phyloP scores from a whole-genome alignment of 805 yeast species.

The Teunomyces kruisii region DNA sequence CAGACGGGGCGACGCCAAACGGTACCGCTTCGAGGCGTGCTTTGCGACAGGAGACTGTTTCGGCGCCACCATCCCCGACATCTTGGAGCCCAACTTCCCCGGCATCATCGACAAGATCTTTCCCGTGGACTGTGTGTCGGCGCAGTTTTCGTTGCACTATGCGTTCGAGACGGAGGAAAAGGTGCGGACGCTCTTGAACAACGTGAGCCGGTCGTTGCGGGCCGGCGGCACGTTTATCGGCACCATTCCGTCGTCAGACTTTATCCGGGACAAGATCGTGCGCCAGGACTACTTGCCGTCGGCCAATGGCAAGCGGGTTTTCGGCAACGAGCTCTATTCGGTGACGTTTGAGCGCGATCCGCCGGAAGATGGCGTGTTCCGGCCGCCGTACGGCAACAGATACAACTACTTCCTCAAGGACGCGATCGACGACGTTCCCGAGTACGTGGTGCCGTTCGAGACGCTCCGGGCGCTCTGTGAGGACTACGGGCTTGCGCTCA shows the following conservation, averaged over 20 bases:
- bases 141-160: conserved; percentile 93
- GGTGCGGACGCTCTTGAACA: conserved; percentile 68
- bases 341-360: conserved; percentile 80
- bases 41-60: conserved; percentile 94
- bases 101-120: conserved; percentile 60
- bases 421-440: conserved; percentile 96
- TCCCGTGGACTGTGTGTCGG: conserved; percentile 85
- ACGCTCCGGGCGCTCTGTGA: conserved; percentile 78
- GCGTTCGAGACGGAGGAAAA: conserved; percentile 86
- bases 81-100: conserved; percentile 60
- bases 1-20: conserved; percentile 35
- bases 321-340: conserved; percentile 84
- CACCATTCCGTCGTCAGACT: conserved; percentile 90
- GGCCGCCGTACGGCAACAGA: conserved; percentile 77
- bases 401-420: conserved; percentile 82
- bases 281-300: conserved; percentile 43
- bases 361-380: conserved; percentile 71
- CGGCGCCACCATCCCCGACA: conserved; percentile 63
- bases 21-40: conserved; percentile 70
- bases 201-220: conserved; percentile 71
- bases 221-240: conserved; percentile 90
- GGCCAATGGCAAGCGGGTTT: conserved; percentile 42
- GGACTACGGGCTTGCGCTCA: conserved; percentile 73
- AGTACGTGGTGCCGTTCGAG: conserved; percentile 94
- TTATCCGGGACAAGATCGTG: conserved; percentile 63